Base-by-base conservation (phyloP, 441 rosid genomes). In the Pelargonium citronellum region DNA sequence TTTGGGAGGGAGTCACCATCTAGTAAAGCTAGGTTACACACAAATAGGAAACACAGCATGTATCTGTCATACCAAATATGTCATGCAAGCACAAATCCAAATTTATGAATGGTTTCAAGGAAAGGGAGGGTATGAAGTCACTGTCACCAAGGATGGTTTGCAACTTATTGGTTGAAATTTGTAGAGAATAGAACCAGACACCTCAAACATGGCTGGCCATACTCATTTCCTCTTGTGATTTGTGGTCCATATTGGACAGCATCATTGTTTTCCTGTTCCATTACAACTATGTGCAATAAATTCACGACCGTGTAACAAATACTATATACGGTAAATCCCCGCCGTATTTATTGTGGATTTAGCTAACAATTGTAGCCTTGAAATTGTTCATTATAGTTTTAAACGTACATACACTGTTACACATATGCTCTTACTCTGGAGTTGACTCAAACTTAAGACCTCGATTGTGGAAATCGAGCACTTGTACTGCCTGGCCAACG, bases 201-300 rank as follows among this genome's bases (percentile, higher is more conserved):
- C 63, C 15, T 20, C 22, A 8, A 55, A 17, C 27, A 27, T 3
- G 19, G 3, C 19, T 17, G 27, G 30, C 62, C 22, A 57, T 19
- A 58, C 63, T 22, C 13, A 58, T 19, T 58, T 19, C 30, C 63
- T 20, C n/a, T 8, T 55, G 7, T 16, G 5, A 5, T 7, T 58
- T 58, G 63, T 58, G 63, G 63, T 58, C 63, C 63, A 58, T 17
- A 6, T 58, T 20, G 63, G 63, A 8, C 63, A 58, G 4, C 63
- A 58, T 58, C 12, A 20, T 58, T 58, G 63, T 20, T 58, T 10
- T 58, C 19, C 22, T 58, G 63, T 20, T 58, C 63, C 63, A 58
- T 58, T 58, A 58, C 63, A 20, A 58, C 51, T 5, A 8, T 46
- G 51, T 46, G 13, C 51, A 46, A 10, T 46, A 46, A 46, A 46